Percentiles rank a stretch among this genome's conserved stretches.
These are phyloP conservation scores for Paramecium primaurelia DNA, from an alignment of 73 alveolate species.

Conservation along the genomic window DNA sequence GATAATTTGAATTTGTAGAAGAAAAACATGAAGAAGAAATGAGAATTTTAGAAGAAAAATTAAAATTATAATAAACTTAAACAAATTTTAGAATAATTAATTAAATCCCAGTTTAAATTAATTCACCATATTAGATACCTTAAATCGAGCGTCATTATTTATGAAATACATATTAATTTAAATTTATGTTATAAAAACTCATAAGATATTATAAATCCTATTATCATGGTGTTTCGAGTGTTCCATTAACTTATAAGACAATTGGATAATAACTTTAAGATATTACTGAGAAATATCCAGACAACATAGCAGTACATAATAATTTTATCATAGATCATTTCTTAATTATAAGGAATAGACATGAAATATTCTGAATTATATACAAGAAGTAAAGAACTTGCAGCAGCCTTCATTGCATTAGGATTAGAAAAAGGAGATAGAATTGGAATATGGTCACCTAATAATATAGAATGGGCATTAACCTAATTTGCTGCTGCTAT, in stretches of 20 bases:
- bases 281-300: conserved; percentile 63
- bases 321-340: conserved; percentile 11
- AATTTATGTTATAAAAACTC: neutral
- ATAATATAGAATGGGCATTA: conserved; percentile 78
- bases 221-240: neutral
- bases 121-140: neutral
- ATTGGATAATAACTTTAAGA: conserved; percentile 58
- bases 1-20: neutral
- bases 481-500: conserved; percentile 78
- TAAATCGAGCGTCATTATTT: conserved; percentile 21
- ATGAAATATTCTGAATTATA: conserved; percentile 70
- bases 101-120: neutral
- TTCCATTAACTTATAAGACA: conserved; percentile 49
- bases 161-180: neutral
- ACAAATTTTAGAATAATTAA: conserved; percentile 6
- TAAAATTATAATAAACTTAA: neutral
- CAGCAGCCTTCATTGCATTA: conserved; percentile 78
- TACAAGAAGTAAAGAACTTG: conserved; percentile 70
- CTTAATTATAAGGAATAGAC: conserved; percentile 34
- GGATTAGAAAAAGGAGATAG: conserved; percentile 84
- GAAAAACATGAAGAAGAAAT: conserved; percentile 7
- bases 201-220: neutral
- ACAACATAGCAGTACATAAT: conserved; percentile 36
- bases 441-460: conserved; percentile 84
- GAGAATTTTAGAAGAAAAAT: conserved; percentile 10